A percentile compares a stretch with the other conserved stretches of the same genome.
phyloP scores from a whole-genome alignment of 257 asterid species.

The Solanum tacnaense region DNA sequence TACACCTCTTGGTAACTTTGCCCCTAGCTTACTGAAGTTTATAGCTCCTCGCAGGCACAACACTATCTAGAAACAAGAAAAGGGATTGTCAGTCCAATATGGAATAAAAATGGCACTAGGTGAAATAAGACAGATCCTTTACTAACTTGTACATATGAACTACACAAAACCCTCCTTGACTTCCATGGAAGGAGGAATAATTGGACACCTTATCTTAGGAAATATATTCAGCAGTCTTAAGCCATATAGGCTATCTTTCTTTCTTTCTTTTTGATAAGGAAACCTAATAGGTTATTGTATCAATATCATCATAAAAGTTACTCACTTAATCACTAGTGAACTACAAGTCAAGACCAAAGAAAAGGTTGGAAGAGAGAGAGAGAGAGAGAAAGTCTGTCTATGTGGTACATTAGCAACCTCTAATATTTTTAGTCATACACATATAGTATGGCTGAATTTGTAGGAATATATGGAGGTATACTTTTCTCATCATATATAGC shows the following conservation, averaged over 20 bases:
- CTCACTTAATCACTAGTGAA: not conserved
- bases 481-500: not conserved
- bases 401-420: not conserved
- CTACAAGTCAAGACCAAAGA: not conserved
- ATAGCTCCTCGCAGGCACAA: constrained; percentile 83
- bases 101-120: not conserved
- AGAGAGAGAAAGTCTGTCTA: not conserved
- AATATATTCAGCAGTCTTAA: not conserved
- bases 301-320: not conserved
- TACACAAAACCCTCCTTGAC: not conserved
- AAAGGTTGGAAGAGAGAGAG: not conserved
- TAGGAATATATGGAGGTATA: not conserved
- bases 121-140: not conserved
- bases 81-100: not conserved
- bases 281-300: not conserved
- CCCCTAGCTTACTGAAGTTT: constrained; percentile 88
- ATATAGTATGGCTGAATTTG: not conserved
- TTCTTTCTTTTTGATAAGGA: not conserved
- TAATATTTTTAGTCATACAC: not conserved
- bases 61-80: constrained; percentile 44
- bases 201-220: not conserved
- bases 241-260: not conserved
- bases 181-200: not conserved
- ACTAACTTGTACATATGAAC: not conserved
- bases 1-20: constrained; percentile 87